phyloP scores from a whole-genome alignment of 331 rosid species.

The Quercus tomentella region DNA sequence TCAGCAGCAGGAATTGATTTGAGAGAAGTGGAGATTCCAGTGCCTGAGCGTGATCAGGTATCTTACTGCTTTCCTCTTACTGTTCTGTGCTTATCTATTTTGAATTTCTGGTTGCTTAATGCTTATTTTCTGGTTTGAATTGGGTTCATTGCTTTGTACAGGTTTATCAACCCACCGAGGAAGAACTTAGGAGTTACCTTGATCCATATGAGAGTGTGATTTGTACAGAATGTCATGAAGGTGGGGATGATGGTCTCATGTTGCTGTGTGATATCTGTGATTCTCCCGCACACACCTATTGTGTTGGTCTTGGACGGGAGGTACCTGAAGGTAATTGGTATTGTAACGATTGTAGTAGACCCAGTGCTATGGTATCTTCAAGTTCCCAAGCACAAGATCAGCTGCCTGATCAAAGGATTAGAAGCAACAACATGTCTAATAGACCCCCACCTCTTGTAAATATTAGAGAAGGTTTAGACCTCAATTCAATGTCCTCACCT shows the following conservation, averaged over 20 bases:
- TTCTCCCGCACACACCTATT: constrained; percentile 92
- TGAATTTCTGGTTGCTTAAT: constrained; percentile 6
- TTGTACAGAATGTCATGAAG: constrained; percentile 87
- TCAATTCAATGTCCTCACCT: constrained; percentile 58
- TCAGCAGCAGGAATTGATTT: constrained; percentile 54
- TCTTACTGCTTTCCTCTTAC: constrained; percentile 3
- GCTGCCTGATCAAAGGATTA: constrained; percentile 41
- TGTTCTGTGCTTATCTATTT: constrained; percentile 12
- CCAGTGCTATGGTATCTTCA: constrained; percentile 70
- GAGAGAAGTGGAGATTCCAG: constrained; percentile 62
- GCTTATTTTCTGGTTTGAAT: constrained; percentile 1
- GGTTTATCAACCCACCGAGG: constrained; percentile 96
- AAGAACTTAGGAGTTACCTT: constrained; percentile 87
- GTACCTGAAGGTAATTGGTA: constrained; percentile 96
- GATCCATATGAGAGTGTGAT: constrained; percentile 83
- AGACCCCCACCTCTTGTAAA: constrained; percentile 38
- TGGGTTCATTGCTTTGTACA: constrained; percentile 25
- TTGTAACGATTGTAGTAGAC: constrained; percentile 78
- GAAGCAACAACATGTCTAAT: constrained; percentile 36
- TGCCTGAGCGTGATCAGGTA: constrained; percentile 97
- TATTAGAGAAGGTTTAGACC: constrained; percentile 60
- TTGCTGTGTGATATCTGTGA: constrained; percentile 87
- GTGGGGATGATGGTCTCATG: constrained; percentile 93
- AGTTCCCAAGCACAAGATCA: constrained; percentile 58
- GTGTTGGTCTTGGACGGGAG: constrained; percentile 84